Conservation (phyloP, 495 filamentous ascomycete genomes). For the Aspergillus conjunctus region DNA sequence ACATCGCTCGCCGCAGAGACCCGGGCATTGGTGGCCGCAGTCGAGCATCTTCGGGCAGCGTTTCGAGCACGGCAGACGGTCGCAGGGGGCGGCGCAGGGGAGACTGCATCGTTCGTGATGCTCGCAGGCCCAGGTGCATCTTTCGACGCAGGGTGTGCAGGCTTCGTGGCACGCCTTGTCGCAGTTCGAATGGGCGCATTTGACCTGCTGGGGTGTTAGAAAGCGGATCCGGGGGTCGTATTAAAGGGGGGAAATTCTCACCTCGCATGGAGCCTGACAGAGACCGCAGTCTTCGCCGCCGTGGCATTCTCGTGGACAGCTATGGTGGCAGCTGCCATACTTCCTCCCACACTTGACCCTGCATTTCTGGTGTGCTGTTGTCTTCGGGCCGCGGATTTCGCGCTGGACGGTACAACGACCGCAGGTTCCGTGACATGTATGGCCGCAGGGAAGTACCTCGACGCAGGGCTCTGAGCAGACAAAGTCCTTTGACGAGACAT, state of each 20-base stretch:
- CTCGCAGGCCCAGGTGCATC: constrained; percentile 58
- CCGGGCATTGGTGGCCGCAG: constrained; percentile 72
- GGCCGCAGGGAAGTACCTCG: constrained; percentile 1
- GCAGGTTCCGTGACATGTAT: constrained; percentile 3
- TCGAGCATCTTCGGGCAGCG: constrained; percentile 58
- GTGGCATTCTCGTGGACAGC: constrained; percentile 53
- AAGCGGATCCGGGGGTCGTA: constrained; percentile 44
- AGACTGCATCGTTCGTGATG: constrained; percentile 58
- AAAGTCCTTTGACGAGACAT: constrained; percentile 31
- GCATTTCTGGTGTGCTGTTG: constrained; percentile 66
- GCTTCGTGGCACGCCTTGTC: constrained; percentile 60
- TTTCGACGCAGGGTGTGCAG: constrained; percentile 64
- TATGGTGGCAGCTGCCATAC: constrained; percentile 54
- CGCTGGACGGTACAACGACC: background rate
- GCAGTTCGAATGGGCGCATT: constrained; percentile 65
- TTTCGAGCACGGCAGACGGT: constrained; percentile 65
- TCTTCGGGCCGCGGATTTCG: constrained; percentile 46
- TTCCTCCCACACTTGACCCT: constrained; percentile 45
- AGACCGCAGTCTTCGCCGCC: background rate
- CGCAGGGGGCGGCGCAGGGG: constrained; percentile 64
- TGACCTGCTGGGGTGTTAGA: constrained; percentile 36
- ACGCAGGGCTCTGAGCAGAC: background rate
- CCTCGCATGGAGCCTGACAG: constrained; percentile 52
- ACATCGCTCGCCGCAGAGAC: constrained; percentile 67
- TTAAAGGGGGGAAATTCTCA: constrained; percentile 55